Percentiles rank a stretch among this genome's conserved stretches.
Conservation (phyloP, 2,329 filamentous ascomycete species). For the Talaromyces sp. region DNA sequence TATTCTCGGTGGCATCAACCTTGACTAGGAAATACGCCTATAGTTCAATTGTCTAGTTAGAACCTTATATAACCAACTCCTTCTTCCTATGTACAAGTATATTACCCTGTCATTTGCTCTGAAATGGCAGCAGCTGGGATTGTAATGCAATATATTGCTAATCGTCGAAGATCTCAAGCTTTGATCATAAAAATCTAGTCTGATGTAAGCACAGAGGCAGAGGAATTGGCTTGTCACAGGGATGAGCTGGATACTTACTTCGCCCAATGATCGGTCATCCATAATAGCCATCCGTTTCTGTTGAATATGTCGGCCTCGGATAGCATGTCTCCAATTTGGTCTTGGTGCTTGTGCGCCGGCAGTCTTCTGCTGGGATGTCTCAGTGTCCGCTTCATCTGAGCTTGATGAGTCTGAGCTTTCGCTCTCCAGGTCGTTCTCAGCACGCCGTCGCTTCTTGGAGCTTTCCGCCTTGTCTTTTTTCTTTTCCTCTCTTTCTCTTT, state of each 20-base stretch:
- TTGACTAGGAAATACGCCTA: not conserved
- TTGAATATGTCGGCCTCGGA: conserved; percentile 76
- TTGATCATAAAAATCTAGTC: conserved; percentile 37
- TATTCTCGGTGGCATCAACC: too few relatives aligned
- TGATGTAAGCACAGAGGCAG: conserved; percentile 14
- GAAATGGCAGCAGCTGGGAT: not conserved
- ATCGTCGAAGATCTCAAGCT: conserved; percentile 15
- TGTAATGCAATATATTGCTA: not conserved
- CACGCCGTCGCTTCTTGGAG: conserved; percentile 32
- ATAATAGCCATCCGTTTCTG: conserved; percentile 80
- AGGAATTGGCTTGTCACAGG: not conserved
- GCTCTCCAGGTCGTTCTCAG: conserved; percentile 21
- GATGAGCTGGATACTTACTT: conserved; percentile 54
- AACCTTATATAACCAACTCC: not conserved
- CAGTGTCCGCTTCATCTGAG: not conserved
- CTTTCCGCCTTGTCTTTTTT: conserved; percentile 4
- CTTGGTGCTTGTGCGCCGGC: conserved; percentile 46
- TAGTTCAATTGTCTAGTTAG: not conserved
- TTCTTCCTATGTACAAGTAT: not conserved
- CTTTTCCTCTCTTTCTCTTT: conserved; percentile 12
- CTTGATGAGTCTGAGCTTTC: conserved; percentile 21
- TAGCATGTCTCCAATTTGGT: conserved; percentile 61
- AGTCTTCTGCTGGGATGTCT: conserved; percentile 33
- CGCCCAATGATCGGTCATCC: conserved; percentile 76
- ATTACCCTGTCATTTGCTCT: not conserved